Conservation (phyloP, 768 basidiomycete genomes). For the Pseudohyphozyma bogoriensis region DNA sequence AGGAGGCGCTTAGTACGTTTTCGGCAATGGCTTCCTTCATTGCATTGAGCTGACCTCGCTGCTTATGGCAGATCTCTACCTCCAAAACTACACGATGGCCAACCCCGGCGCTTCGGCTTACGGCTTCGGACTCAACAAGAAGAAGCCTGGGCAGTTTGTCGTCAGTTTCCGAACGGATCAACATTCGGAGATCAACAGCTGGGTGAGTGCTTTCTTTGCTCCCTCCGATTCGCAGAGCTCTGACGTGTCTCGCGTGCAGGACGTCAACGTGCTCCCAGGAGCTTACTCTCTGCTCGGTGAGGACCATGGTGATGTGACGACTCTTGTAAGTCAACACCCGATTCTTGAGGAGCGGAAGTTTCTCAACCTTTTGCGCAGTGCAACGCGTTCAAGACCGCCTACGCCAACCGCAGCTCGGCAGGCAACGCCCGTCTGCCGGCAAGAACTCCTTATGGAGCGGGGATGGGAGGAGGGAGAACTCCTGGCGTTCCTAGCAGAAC, state of each 20-base stretch:
- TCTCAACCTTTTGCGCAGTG: background rate
- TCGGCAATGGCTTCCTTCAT: background rate
- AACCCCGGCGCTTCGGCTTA: constrained; percentile 93
- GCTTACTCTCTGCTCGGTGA: constrained; percentile 25
- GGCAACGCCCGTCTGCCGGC: background rate
- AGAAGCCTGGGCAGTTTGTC: constrained; percentile 83
- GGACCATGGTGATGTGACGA: constrained; percentile 11
- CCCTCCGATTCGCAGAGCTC: too few species aligned
- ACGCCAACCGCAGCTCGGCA: background rate
- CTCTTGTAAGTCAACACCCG: background rate
- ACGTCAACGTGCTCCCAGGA: constrained; percentile 38
- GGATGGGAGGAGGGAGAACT: too few species aligned
- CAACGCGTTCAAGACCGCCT: constrained; percentile 25
- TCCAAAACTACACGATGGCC: constrained; percentile 82
- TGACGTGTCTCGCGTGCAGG: constrained; percentile 21
- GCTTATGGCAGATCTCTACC: constrained; percentile 54
- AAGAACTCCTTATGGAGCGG: too few species aligned
- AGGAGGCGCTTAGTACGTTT: constrained; percentile 81
- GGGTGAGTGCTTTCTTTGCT: constrained; percentile 50
- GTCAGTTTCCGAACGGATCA: constrained; percentile 89
- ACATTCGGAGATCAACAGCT: constrained; percentile 76
- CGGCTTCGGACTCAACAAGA: constrained; percentile 58
- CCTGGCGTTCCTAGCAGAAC: too few species aligned
- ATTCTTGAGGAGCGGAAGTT: background rate
- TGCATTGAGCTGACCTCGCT: background rate